Evolutionary conservation across 306 rosid genomes (phyloP).

Genomic region (Cicer cuneatum): DNA sequence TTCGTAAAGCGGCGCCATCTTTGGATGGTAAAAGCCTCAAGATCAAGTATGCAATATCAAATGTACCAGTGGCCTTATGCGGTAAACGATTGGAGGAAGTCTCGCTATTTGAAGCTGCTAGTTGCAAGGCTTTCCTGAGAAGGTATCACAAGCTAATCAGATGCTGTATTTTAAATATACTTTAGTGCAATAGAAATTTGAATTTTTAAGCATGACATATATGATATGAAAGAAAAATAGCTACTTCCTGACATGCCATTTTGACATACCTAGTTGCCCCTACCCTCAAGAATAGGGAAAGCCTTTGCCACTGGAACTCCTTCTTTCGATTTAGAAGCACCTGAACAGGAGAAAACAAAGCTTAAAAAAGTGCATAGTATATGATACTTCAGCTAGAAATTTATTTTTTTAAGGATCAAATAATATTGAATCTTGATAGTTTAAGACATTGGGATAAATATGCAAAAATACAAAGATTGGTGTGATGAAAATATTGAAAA

Average conservation of each 20-base stretch:
- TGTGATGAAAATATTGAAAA: conserved; percentile 19
- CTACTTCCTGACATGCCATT: conserved; percentile 19
- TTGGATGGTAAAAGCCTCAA: conserved; percentile 79
- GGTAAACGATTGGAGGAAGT: conserved; percentile 47
- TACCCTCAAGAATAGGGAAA: conserved; percentile 76
- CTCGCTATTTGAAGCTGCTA: conserved; percentile 54
- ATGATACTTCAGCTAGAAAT: conserved; percentile 8
- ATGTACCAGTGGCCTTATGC: conserved; percentile 46
- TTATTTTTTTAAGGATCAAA: conserved; percentile 26
- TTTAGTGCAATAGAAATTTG: conserved; percentile 3
- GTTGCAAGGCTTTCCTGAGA: conserved; percentile 81
- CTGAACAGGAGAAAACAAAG: conserved; percentile 50
- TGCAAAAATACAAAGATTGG: conserved; percentile 20
- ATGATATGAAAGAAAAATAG: neutral
- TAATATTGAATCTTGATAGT: conserved; percentile 13
- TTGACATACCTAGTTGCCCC: conserved; percentile 81
- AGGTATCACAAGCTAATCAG: conserved; percentile 37
- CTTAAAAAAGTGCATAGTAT: neutral
- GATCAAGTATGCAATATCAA: conserved; percentile 71
- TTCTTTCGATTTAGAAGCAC: conserved; percentile 82
- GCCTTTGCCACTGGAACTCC: conserved; percentile 90
- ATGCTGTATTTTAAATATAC: conserved; percentile 7
- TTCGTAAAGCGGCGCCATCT: conserved; percentile 85
- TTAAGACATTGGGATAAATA: conserved; percentile 3
- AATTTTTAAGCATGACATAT: neutral